Conservation (phyloP, 106 monocot species). For the Dioscorea zingiberensis region DNA sequence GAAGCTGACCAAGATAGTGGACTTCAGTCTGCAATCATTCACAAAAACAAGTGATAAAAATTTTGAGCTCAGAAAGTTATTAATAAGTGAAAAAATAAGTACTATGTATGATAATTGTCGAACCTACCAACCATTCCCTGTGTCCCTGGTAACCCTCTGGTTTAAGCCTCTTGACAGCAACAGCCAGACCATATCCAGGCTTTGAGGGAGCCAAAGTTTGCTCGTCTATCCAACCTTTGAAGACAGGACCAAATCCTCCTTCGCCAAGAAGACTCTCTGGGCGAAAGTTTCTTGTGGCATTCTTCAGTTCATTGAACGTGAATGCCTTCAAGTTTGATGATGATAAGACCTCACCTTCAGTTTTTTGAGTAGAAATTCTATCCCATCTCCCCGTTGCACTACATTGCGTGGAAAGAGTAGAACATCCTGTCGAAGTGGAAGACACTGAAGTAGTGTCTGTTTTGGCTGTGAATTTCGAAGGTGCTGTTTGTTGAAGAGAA, state of each 20-base stretch:
- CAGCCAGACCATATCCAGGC: slow-evolving; percentile 27
- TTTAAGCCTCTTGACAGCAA: slow-evolving; percentile 35
- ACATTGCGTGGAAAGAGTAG: too few species aligned
- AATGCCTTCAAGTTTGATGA: slow-evolving; percentile 24
- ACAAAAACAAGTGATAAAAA: neutral
- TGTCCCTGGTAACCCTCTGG: slow-evolving; percentile 32
- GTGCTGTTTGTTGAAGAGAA: slow-evolving; percentile 8
- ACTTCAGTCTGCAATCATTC: slow-evolving; percentile 26
- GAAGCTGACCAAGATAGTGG: slow-evolving; percentile 31
- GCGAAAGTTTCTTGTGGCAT: slow-evolving; percentile 28
- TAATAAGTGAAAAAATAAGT: neutral
- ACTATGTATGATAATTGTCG: neutral
- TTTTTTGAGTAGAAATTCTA: slow-evolving; percentile 8
- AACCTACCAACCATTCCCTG: slow-evolving; percentile 31
- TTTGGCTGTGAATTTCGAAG: slow-evolving; percentile 17
- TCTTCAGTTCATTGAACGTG: slow-evolving; percentile 32
- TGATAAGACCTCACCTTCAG: slow-evolving; percentile 20
- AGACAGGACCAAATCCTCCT: slow-evolving; percentile 37
- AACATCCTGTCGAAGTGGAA: neutral
- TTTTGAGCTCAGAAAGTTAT: neutral
- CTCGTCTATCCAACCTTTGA: slow-evolving; percentile 32
- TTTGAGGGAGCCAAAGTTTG: slow-evolving; percentile 21
- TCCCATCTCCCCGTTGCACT: too few species aligned
- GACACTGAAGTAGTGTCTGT: slow-evolving; percentile 4
- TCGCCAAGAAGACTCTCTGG: slow-evolving; percentile 32